Evolutionary conservation across 2,329 filamentous ascomycete species (phyloP).

Genomic region (Neoarthrinium moseri): DNA sequence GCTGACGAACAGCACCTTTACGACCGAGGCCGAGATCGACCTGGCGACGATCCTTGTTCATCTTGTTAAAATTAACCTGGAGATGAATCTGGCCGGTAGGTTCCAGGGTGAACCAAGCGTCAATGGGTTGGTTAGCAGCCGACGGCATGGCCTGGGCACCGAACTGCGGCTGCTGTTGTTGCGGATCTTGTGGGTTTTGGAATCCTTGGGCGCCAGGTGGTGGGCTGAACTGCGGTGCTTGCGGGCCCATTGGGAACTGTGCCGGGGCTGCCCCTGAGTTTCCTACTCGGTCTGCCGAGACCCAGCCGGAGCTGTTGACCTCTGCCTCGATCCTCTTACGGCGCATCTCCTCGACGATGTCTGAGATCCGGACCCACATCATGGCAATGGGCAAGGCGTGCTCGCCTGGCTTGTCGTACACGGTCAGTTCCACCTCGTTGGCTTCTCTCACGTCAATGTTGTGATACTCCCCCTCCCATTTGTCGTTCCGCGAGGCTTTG

Average conservation of each 20-base stretch:
- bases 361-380: slow-evolving; percentile 94
- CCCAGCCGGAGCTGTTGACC: slow-evolving; percentile 92
- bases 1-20: slow-evolving; percentile 94
- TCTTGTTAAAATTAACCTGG: slow-evolving; percentile 88
- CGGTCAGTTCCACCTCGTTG: slow-evolving; percentile 95
- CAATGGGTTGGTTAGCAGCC: slow-evolving; percentile 64
- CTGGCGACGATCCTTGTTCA: slow-evolving; percentile 76
- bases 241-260: slow-evolving; percentile 59
- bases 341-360: slow-evolving; percentile 96
- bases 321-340: slow-evolving; percentile 96
- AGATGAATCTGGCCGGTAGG: slow-evolving; percentile 91
- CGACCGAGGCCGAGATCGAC: slow-evolving; percentile 89
- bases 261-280: slow-evolving; percentile 41
- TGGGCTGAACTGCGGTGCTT: slow-evolving; percentile 42
- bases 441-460: slow-evolving; percentile 96
- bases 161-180: slow-evolving; percentile 25
- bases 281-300: slow-evolving; percentile 93
- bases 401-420: slow-evolving; percentile 93
- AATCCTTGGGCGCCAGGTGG: slow-evolving; percentile 41
- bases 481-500: slow-evolving; percentile 78
- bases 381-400: slow-evolving; percentile 90
- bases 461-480: slow-evolving; percentile 89
- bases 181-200: slow-evolving; percentile 25
- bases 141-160: slow-evolving; percentile 44
- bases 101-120: slow-evolving; percentile 96